Evolutionary conservation across 2,329 filamentous ascomycete species (phyloP), one percentile per base, ranked within the genome.

Genomic region (Pestalotiopsis sp.): DNA sequence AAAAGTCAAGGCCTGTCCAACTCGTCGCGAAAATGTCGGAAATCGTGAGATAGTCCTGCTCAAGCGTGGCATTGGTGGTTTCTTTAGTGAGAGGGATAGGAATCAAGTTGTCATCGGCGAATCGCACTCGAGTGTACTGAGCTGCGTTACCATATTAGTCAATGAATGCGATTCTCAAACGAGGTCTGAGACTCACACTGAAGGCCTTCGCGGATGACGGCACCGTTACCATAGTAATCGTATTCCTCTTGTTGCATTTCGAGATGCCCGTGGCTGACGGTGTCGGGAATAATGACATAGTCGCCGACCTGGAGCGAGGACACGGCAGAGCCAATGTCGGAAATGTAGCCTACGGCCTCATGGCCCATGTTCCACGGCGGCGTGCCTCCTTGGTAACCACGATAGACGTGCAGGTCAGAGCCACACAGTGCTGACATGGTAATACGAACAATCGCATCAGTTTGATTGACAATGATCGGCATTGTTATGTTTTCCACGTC

Each of bases 361-460:
- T 97, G 95, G 68, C 94, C 93, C 92, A 90, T 90, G 67, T 89
- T 86, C 74, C 88, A 89, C 87, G 0, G 91, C 88, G 0, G 80
- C 84, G 4, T 90, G 91, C 27, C 89, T 86, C 77, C 97, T 90
- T 74, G 93, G 91, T 78, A 3, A 45, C 95, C 95, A 61, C 94
- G 92, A 82, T 91, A 97, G 66, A 93, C 90, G 80, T 97, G 95
- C 52, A 97, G 85, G 77, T 97, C 94, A 76, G 92, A 95, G 71
- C 80, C 79, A 70, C 80, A 81, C 66, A 82, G 76, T 5, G 77
- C 78, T 4, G 78, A 71, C 5, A 71, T 74, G 4, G 78, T 78
- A 62, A 81, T 74, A 12, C 75, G 76, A 6, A 82, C 76, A 41
- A 83, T 72, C 3, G 76, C 80, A 71, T 83, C 81, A 14, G 71